Evolutionary conservation across 148 eudicot species (phyloP), one percentile per base, ranked within the genome.

Genomic region (Rhododendron griersonianum): DNA sequence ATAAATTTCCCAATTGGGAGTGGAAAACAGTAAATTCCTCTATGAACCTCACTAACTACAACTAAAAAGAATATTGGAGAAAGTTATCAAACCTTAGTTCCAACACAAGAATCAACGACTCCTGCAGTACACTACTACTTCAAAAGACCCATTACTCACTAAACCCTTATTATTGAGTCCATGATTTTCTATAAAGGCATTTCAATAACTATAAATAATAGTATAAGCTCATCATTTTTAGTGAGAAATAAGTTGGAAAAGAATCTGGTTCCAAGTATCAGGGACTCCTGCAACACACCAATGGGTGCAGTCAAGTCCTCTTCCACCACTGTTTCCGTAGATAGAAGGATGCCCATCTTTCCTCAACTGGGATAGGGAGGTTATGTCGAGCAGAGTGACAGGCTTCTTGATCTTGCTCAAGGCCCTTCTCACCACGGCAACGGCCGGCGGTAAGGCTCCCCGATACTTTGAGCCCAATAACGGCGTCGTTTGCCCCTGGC

Each of bases 281-380:
- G 98, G 98, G 37, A 96, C 93, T 51, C 98, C 98, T 0, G 98
- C 93, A 16, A 96, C 77, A 80, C 99, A 95, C 98, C 98, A 96
- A 86, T 95, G 99, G 75, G 93, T 95, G 87, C 98, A 95, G 59
- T 96, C 99, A 86, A 87, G 86, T 15, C 90, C 88, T 16, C 85
- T 84, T 3, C 59, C 61, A 11, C 92, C 90, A 0, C 63, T 50
- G 0, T 77, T 39, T 41, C 91, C 98, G 28, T 93, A 95, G 37
- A 88, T 45, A 0, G 96, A 92, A 48, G 96, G 98, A 67, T 96
- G 98, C 0, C 89, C 98, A 55, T 96, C 98, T 91, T 93, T 95
- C 18, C 98, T 88, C 23, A 96, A 55, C 16, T 86, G 78, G 0
- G 98, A 93, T 47, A 95, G 93, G 11, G 74, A 65, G 0, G 96